These are phyloP conservation scores for Globisporangium nagaii DNA, from an alignment of 352 stramenopile genomes.

Conservation along the genomic window DNA sequence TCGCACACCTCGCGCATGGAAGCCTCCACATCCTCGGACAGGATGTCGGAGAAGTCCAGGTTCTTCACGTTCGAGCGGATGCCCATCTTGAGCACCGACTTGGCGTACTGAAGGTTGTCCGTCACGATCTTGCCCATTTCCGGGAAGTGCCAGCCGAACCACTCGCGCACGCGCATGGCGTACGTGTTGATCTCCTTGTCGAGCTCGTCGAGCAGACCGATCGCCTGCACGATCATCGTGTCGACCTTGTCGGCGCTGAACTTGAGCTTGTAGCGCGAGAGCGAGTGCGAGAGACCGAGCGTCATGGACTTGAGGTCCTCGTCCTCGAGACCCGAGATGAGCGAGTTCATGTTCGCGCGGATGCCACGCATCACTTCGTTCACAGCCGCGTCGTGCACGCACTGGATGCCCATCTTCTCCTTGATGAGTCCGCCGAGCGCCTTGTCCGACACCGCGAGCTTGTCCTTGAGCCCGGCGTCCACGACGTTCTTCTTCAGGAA, in stretches of 20 bases:
- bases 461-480: conserved; percentile 89
- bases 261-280: conserved; percentile 99
- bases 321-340: conserved; percentile 90
- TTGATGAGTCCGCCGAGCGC: conserved; percentile 96
- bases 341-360: conserved; percentile 92
- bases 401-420: conserved; percentile 95
- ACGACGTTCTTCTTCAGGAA: conserved; percentile 99
- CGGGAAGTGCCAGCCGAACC: conserved; percentile 97
- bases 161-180: conserved; percentile 99
- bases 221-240: conserved; percentile 99
- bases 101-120: conserved; percentile 99
- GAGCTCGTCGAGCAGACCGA: conserved; percentile 98
- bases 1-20: conserved; percentile 97
- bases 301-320: conserved; percentile 96
- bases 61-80: conserved; percentile 90
- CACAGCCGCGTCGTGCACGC: conserved; percentile 89
- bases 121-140: conserved; percentile 98
- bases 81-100: conserved; percentile 95
- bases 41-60: conserved; percentile 89
- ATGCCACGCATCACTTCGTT: conserved; percentile 97
- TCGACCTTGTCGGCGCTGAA: conserved; percentile 99
- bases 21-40: conserved; percentile 89
- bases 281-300: conserved; percentile 97
- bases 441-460: conserved; percentile 97
- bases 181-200: conserved; percentile 99